Evolutionary conservation across 2,329 filamentous ascomycete genomes (phyloP).

Genomic region (Rhytidhysteron rufulum): DNA sequence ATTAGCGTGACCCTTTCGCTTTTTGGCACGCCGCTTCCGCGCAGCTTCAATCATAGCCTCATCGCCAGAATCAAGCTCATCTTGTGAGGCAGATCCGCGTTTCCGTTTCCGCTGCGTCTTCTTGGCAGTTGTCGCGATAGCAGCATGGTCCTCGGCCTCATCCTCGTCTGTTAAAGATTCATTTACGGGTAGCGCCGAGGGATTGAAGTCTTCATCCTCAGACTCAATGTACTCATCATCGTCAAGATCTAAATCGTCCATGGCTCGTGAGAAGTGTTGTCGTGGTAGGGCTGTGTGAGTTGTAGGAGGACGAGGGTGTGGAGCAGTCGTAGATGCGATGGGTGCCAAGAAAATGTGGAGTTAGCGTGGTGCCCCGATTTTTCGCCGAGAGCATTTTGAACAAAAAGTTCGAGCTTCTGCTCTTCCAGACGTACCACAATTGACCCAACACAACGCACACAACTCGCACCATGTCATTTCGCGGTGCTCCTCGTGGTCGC

Average conservation of each 20-base stretch:
- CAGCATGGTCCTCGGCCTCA: constrained; percentile 19
- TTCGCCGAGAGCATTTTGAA: too few species aligned
- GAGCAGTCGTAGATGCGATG: too few species aligned
- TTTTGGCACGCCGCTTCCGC: constrained; percentile 50
- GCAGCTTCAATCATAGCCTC: constrained; percentile 64
- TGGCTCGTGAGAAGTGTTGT: too few species aligned
- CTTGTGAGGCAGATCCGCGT: constrained; percentile 16
- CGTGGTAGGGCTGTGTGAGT: too few species aligned
- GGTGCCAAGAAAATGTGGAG: too few species aligned
- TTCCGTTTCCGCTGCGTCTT: constrained; percentile 30
- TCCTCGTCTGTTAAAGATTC: constrained; percentile 50
- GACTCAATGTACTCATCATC: constrained; percentile 56
- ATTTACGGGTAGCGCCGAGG: constrained; percentile 53
- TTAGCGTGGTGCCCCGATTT: too few species aligned
- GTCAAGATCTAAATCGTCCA: too few species aligned
- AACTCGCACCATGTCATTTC: constrained; percentile 58
- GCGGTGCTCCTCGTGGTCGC: constrained; percentile 40
- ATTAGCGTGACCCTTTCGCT: constrained; percentile 22
- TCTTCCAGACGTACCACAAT: too few species aligned
- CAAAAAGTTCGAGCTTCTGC: too few species aligned
- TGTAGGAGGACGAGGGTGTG: too few species aligned
- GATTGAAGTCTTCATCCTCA: constrained; percentile 71
- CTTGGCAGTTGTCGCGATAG: constrained; percentile 13
- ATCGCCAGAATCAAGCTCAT: constrained; percentile 58
- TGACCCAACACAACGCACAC: constrained; percentile 16